Percentiles rank a stretch among this genome's conserved stretches.
phyloP scores from a whole-genome alignment of 108 stramenopile genomes.

The Skeletonema potamos region DNA sequence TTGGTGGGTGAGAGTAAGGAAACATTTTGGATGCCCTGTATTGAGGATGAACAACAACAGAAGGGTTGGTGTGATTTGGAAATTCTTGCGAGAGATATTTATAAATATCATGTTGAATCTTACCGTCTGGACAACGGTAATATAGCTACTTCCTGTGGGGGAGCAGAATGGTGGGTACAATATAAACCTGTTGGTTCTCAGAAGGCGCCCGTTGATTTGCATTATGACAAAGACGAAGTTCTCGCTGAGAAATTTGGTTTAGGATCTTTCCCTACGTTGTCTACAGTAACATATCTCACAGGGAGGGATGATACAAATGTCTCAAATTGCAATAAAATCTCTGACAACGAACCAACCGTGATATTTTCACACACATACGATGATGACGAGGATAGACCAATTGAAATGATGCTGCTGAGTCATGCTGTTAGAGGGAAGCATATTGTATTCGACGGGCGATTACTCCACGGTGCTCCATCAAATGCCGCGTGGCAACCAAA shows the following conservation, averaged over 20 bases:
- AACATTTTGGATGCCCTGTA: conserved; percentile 70
- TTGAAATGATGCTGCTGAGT: conserved; percentile 59
- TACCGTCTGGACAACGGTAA: conserved; percentile 29
- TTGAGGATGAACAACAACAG: not conserved
- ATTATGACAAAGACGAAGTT: conserved; percentile 91
- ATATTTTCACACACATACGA: conserved; percentile 74
- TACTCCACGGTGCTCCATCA: conserved; percentile 86
- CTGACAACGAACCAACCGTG: conserved; percentile 55
- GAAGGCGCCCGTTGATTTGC: conserved; percentile 68
- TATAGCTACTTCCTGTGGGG: conserved; percentile 3
- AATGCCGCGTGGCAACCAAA: conserved; percentile 48
- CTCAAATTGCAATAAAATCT: not conserved
- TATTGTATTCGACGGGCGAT: conserved; percentile 85
- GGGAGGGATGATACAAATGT: not conserved
- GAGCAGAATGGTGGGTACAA: conserved; percentile 90
- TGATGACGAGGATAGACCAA: conserved; percentile 59
- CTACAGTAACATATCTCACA: conserved; percentile 88
- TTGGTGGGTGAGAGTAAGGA: conserved; percentile 60
- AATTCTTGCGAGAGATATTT: conserved; percentile 61
- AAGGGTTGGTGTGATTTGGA: conserved; percentile 55
- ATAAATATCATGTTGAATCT: conserved; percentile 47
- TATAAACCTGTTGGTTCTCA: conserved; percentile 49
- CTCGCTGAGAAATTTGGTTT: conserved; percentile 81
- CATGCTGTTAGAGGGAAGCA: conserved; percentile 79
- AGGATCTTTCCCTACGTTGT: conserved; percentile 81